Percentiles rank a stretch among this genome's conserved stretches.
phyloP scores from a whole-genome alignment of 2,329 filamentous ascomycete genomes.

The Penicillium sp. region DNA sequence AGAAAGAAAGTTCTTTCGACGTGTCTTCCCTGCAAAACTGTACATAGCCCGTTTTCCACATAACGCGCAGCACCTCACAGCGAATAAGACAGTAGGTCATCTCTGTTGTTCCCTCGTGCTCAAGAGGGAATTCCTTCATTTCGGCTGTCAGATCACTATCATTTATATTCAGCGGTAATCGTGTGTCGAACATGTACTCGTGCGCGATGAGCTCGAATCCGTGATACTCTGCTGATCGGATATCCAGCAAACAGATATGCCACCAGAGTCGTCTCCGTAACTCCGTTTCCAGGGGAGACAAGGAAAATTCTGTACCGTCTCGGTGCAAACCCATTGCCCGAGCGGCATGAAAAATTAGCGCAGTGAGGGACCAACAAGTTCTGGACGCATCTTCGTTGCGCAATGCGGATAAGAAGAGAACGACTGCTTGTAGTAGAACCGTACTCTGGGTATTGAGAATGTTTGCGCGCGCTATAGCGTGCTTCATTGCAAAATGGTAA shows the following conservation, averaged over 20 bases:
- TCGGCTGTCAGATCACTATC: constrained; percentile 49
- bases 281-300: constrained; percentile 47
- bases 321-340: constrained; percentile 33
- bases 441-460: constrained; percentile 60
- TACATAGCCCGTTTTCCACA: constrained; percentile 35
- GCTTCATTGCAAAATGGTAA: constrained; percentile 60
- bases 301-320: constrained; percentile 46
- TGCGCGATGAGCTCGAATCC: constrained; percentile 44
- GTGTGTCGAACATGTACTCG: constrained; percentile 43
- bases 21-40: neutral
- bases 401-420: constrained; percentile 56
- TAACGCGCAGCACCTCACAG: constrained; percentile 47
- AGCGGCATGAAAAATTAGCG: constrained; percentile 30
- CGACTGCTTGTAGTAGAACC: constrained; percentile 58
- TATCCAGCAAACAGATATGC: constrained; percentile 47
- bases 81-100: constrained; percentile 51
- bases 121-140: constrained; percentile 44
- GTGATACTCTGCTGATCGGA: constrained; percentile 46
- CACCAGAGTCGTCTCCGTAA: constrained; percentile 53
- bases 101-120: constrained; percentile 52
- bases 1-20: neutral
- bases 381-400: constrained; percentile 27
- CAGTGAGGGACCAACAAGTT: constrained; percentile 30
- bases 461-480: constrained; percentile 59
- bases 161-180: constrained; percentile 50